A percentile compares a stretch with the other conserved stretches of the same genome.
These are phyloP conservation scores for Ascochyta viciae-villosae DNA, from an alignment of 2,329 filamentous ascomycete species.

Conservation along the genomic window DNA sequence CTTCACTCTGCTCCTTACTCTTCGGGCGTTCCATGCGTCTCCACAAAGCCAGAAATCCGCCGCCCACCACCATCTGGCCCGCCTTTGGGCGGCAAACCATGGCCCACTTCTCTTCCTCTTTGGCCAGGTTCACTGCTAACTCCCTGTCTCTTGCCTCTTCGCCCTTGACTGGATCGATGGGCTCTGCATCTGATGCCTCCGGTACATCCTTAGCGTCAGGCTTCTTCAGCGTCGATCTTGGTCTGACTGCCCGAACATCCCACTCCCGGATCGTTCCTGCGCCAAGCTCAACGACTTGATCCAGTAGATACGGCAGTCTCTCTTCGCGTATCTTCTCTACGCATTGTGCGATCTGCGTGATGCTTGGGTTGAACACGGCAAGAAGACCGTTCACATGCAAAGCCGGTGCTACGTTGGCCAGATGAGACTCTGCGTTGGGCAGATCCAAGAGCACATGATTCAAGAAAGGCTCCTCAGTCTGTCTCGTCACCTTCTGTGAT, in stretches of 20 bases:
- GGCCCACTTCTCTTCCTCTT: constrained; percentile 41
- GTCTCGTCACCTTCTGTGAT: constrained; percentile 49
- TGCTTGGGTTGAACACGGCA: constrained; percentile 76
- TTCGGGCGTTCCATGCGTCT: constrained; percentile 39
- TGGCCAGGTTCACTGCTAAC: constrained; percentile 34
- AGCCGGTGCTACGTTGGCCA: constrained; percentile 61
- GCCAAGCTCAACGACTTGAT: constrained; percentile 66
- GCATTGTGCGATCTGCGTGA: constrained; percentile 77
- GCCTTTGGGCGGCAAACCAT: constrained; percentile 50
- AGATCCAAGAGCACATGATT: constrained; percentile 77
- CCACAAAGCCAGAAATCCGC: constrained; percentile 49
- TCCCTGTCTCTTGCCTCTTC: constrained; percentile 39
- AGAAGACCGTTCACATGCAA: constrained; percentile 70
- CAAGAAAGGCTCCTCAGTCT: constrained; percentile 65
- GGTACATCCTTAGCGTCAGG: constrained; percentile 15
- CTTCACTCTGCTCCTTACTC: constrained; percentile 10
- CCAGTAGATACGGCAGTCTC: constrained; percentile 63
- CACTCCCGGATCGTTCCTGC: constrained; percentile 65
- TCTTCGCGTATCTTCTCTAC: constrained; percentile 62
- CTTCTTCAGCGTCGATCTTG: constrained; percentile 44
- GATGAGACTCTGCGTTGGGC: constrained; percentile 65
- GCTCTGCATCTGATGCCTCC: constrained; percentile 19
- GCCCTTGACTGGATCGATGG: constrained; percentile 26
- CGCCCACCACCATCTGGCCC: constrained; percentile 44
- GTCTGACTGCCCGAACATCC: constrained; percentile 64